Conservation (phyloP, 2,329 filamentous ascomycete genomes). For the Xylariaceae sp. region DNA sequence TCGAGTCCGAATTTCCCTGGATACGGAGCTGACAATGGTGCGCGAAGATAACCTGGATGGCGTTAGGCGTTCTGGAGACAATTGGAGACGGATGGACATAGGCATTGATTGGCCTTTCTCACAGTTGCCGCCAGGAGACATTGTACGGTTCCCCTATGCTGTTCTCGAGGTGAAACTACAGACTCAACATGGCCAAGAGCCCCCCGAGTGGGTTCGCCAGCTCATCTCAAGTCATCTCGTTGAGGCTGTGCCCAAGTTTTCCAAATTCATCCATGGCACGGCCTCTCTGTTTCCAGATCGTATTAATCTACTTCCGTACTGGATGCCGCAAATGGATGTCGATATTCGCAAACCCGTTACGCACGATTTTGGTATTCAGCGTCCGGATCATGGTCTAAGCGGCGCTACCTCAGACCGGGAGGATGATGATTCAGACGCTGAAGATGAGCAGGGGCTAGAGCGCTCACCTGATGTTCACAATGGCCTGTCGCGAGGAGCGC, state of each 20-base stretch:
- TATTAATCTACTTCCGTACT: constrained; percentile 89
- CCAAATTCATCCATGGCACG: constrained; percentile 96
- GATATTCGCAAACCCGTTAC: constrained; percentile 91
- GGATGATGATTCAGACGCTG: constrained; percentile 64
- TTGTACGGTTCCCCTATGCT: constrained; percentile 91
- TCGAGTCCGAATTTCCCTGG: constrained; percentile 90
- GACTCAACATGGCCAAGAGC: constrained; percentile 90
- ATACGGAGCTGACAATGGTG: constrained; percentile 91
- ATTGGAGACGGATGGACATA: constrained; percentile 97
- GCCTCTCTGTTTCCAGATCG: constrained; percentile 79
- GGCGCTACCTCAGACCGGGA: constrained; percentile 75
- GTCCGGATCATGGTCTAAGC: constrained; percentile 67
- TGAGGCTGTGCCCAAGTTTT: constrained; percentile 98
- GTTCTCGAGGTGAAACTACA: constrained; percentile 96
- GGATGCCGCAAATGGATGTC: constrained; percentile 97
- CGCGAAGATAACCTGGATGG: constrained; percentile 94
- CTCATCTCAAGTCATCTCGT: constrained; percentile 90
- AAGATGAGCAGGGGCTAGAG: constrained; percentile 37
- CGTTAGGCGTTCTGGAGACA: constrained; percentile 66
- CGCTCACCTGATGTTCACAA: constrained; percentile 16
- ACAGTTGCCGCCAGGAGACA: constrained; percentile 76
- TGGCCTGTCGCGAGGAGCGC: constrained; percentile 21
- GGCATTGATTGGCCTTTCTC: constrained; percentile 93
- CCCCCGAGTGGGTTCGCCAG: constrained; percentile 93
- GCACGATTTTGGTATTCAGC: constrained; percentile 85